phyloP scores from a whole-genome alignment of 2,329 filamentous ascomycete species.

The Botrytis fabae region DNA sequence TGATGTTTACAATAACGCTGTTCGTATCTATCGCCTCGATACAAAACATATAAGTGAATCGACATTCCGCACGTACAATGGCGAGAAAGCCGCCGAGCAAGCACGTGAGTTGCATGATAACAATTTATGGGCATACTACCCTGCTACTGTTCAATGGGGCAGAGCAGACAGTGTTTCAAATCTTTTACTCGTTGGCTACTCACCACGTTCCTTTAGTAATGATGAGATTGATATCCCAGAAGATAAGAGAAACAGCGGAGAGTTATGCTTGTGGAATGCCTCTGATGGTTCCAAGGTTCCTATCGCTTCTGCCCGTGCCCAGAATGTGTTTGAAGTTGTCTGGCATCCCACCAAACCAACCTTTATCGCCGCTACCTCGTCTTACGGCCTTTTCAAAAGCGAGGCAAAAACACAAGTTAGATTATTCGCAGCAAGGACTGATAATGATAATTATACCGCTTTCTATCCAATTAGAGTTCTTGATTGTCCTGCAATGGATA shows the following conservation, averaged over 20 bases:
- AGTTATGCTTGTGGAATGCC: conserved; percentile 61
- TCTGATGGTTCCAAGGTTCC: conserved; percentile 44
- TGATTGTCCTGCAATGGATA: conserved; percentile 60
- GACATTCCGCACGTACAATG: conserved; percentile 36
- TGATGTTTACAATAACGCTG: conserved; percentile 54
- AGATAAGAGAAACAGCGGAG: conserved; percentile 57
- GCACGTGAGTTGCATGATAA: conserved; percentile 29
- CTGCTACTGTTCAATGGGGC: conserved; percentile 65
- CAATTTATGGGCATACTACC: conserved; percentile 60
- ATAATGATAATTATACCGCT: conserved; percentile 38
- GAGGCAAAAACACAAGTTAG: conserved; percentile 58
- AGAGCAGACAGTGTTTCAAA: conserved; percentile 47
- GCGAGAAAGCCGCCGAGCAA: conserved; percentile 33
- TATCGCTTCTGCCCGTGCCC: conserved; percentile 52
- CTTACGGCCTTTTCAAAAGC: conserved; percentile 46
- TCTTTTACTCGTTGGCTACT: conserved; percentile 62
- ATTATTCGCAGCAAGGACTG: conserved; percentile 47
- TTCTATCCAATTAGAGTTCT: conserved; percentile 54
- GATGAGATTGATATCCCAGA: conserved; percentile 59
- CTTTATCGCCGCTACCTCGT: conserved; percentile 60
- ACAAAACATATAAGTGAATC: conserved; percentile 41
- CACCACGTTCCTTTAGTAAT: conserved; percentile 54
- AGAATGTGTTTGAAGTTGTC: conserved; percentile 64
- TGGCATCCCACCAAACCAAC: conserved; percentile 59
- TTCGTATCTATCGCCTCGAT: conserved; percentile 56